These are phyloP conservation scores for Fusarium gaditjirri DNA, from an alignment of 2,329 filamentous ascomycete genomes.

Conservation along the genomic window DNA sequence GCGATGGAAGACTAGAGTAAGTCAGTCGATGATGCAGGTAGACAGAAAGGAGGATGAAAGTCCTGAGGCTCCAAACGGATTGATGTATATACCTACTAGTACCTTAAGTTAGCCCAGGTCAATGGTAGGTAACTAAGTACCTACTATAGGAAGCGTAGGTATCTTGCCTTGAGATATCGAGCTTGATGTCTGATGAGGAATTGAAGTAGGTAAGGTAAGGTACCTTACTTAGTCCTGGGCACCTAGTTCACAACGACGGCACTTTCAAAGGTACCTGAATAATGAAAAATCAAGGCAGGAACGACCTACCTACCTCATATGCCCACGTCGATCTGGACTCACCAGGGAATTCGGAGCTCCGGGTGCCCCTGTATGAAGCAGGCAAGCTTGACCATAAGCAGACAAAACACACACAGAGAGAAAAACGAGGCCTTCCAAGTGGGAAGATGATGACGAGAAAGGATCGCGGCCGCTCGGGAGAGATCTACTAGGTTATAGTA, in stretches of 20 bases:
- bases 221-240: no score
- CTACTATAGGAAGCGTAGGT: neutral
- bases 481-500: constrained; percentile 19
- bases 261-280: constrained; percentile 13
- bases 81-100: constrained; percentile 1
- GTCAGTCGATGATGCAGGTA: constrained; percentile 2
- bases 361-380: constrained; percentile 12
- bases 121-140: neutral
- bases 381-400: neutral
- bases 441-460: constrained; percentile 30
- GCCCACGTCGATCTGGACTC: constrained; percentile 8
- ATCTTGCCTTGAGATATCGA: neutral
- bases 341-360: neutral
- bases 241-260: constrained; percentile 13
- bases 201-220: constrained; percentile 17
- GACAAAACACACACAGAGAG: neutral
- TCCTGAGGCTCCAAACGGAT: constrained; percentile 25
- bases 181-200: neutral
- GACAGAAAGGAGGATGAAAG: constrained; percentile 18
- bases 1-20: constrained; percentile 6
- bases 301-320: neutral
- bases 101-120: neutral
- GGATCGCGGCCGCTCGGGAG: constrained; percentile 18
- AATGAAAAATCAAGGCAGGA: constrained; percentile 1
- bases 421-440: constrained; percentile 37